phyloP scores from a whole-genome alignment of 345 rosid genomes.

The Eucalyptus tenuipes region DNA sequence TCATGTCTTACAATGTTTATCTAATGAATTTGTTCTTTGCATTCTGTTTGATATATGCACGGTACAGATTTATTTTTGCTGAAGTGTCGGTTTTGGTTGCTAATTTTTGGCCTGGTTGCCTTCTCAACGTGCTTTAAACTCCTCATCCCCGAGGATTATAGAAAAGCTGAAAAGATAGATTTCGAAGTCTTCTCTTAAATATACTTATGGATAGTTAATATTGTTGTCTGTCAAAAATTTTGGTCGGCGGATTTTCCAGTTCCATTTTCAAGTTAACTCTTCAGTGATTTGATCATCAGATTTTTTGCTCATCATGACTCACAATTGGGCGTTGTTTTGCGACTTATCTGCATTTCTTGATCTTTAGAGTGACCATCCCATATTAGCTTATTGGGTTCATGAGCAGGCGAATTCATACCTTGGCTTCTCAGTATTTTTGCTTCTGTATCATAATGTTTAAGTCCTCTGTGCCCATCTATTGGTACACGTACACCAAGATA shows the following conservation, averaged over 20 bases:
- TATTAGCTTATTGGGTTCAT: background rate
- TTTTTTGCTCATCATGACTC: background rate
- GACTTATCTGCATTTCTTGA: background rate
- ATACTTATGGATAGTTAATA: background rate
- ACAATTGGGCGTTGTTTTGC: background rate
- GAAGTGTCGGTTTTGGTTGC: background rate
- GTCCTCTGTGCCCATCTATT: background rate
- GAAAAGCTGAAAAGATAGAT: background rate
- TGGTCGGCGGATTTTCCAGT: background rate
- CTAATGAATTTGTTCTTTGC: background rate
- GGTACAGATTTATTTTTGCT: background rate
- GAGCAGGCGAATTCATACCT: background rate
- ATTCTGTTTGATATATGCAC: background rate
- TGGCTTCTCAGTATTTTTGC: background rate
- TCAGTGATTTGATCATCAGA: background rate
- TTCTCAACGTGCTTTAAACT: background rate
- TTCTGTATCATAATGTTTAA: background rate
- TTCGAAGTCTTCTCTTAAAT: background rate
- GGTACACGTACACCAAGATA: background rate
- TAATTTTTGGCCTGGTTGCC: background rate
- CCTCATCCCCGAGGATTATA: background rate
- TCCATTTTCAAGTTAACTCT: background rate
- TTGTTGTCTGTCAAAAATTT: background rate
- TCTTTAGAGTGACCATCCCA: background rate
- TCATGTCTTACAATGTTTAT: background rate